Percentiles rank a stretch among this genome's conserved stretches.
Evolutionary conservation across 768 basidiomycete species (phyloP).

Genomic region (Cystobasidium onofrii): DNA sequence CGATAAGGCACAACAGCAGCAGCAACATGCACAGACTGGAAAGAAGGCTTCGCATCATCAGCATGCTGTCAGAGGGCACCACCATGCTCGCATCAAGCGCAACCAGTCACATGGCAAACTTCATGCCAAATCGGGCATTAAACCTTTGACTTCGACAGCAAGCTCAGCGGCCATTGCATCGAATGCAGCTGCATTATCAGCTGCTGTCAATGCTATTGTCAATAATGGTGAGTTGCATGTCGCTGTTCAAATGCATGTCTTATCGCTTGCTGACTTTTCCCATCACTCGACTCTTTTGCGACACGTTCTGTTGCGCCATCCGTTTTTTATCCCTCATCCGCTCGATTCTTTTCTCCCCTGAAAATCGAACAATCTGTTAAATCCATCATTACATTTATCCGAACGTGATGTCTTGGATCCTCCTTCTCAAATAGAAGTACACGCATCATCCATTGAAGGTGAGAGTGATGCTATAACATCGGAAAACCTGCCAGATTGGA

Average conservation of each 20-base stretch:
- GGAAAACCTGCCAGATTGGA: constrained; percentile 24
- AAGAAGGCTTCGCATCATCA: constrained; percentile 10
- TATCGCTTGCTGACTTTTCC: background rate
- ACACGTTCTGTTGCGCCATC: no score
- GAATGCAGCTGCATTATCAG: background rate
- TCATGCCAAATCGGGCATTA: background rate
- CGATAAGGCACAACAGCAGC: background rate
- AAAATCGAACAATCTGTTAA: background rate
- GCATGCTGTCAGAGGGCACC: background rate
- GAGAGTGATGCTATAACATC: background rate
- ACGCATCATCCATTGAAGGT: background rate
- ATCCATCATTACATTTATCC: background rate
- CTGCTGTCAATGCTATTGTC: background rate
- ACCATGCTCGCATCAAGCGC: background rate
- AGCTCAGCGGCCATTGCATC: background rate
- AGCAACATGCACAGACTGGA: background rate
- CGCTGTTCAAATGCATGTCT: background rate
- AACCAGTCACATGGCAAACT: constrained; percentile 12
- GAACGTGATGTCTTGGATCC: no score
- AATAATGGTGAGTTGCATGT: background rate
- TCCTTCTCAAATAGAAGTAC: no score
- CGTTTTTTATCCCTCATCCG: background rate
- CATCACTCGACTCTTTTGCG: no score
- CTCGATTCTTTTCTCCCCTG: background rate
- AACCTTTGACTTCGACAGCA: background rate